Base-by-base conservation (phyloP, 1,139 yeast species). In the Nakaseomyces kungkrabaensis region DNA sequence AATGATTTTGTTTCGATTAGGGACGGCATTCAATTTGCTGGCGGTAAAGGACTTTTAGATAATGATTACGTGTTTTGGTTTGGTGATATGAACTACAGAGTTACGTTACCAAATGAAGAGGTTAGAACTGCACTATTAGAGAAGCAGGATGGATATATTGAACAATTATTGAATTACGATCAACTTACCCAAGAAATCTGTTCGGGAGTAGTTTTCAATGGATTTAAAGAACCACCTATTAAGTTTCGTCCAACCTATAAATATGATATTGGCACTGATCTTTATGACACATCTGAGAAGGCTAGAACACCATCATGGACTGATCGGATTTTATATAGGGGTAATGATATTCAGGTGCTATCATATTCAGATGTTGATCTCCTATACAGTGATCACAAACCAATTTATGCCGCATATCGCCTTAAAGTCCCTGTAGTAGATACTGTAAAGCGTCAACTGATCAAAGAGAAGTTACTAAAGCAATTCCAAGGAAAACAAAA, bases 271-370 rank as follows among this genome's bases (percentile, higher is more conserved):
- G 95, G 95, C 2, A 79, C 89, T 1, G 76, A 77, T 54, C 67
- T 61, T 11, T 92, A 92, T 58, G 97, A 89, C 62, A 75, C 90
- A 3, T 84, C 95, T 44, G 97, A 90, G 62, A 92, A 92, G 67
- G 92, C 85, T 59, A 77, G 98, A 58, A 81, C 88, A 0, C 98
- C 98, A 0, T 92, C 97, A 0, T 92, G 98, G 98, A 90, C 97
- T 7, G 98, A 92, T 66, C 74, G 97, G 64, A 80, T 88, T 43
- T 74, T 89, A 49, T 85, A 75, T 62, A 73, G 77, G 43, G 82
- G 85, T 37, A 70, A 71, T n/a, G 65, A 67, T 4, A 61, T 84
- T 29, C 66, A 69, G 37, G 87, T 84, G 47, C 62, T 80, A 53
- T 79, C 78, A 48, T 85, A 85, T 60, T 76, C 78, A 51, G 75